Conservation (phyloP, 768 basidiomycete species). For the Suillus placidus region DNA sequence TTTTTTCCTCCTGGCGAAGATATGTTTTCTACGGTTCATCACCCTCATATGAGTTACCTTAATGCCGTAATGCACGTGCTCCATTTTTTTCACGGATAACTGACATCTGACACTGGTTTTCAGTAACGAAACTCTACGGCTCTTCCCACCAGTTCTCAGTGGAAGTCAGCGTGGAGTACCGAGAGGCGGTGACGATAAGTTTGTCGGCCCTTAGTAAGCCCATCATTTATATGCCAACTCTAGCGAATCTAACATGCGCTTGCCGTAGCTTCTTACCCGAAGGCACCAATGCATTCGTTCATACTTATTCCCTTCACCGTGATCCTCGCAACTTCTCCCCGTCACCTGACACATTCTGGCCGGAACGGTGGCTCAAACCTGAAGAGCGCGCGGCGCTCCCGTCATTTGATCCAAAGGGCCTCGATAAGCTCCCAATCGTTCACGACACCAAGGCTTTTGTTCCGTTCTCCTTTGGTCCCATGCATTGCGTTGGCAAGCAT, state of each 20-base stretch:
- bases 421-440: slow-evolving; percentile 32
- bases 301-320: slow-evolving; percentile 47
- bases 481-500: slow-evolving; percentile 47
- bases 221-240: slow-evolving; percentile 4
- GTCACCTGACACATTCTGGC: slow-evolving; percentile 45
- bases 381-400: slow-evolving; percentile 29
- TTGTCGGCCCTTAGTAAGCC: slow-evolving; percentile 45
- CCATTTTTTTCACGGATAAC: slow-evolving; percentile 10
- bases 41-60: slow-evolving; percentile 35
- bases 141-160: slow-evolving; percentile 52
- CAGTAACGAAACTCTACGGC: slow-evolving; percentile 54
- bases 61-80: slow-evolving; percentile 36
- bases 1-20: slow-evolving; percentile 42
- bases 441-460: slow-evolving; percentile 44
- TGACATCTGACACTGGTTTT: slow-evolving; percentile 17
- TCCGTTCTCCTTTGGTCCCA: slow-evolving; percentile 48
- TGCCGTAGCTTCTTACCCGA: slow-evolving; percentile 45
- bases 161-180: slow-evolving; percentile 47
- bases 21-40: slow-evolving; percentile 29
- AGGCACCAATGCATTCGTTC: slow-evolving; percentile 46
- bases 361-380: slow-evolving; percentile 45
- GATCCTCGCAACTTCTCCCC: slow-evolving; percentile 50
- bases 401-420: slow-evolving; percentile 26
- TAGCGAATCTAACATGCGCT: slow-evolving; percentile 15
- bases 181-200: slow-evolving; percentile 38